Percentiles rank a stretch among this genome's conserved stretches.
Conservation (phyloP, 805 yeast species). For the Spathaspora gorwiae region DNA sequence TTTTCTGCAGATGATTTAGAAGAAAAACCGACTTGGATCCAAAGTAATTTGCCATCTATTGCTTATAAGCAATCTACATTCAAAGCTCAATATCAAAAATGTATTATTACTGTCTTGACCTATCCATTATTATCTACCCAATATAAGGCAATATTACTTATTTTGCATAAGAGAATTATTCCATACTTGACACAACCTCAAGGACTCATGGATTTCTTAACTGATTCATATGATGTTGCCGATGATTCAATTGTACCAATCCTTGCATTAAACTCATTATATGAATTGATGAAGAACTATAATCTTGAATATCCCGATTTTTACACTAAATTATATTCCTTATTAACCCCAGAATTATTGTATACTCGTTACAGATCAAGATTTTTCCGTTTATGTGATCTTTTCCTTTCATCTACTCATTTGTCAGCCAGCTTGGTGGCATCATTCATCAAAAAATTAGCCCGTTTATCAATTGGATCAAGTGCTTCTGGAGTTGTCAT, state of each 20-base stretch:
- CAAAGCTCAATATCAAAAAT: conserved; percentile 63
- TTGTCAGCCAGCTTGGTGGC: conserved; percentile 80
- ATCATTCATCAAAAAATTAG: conserved; percentile 78
- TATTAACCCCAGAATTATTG: conserved; percentile 70
- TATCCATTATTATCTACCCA: conserved; percentile 49
- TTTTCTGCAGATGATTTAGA: conserved; percentile 20
- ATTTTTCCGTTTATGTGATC: conserved; percentile 80
- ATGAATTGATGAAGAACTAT: conserved; percentile 73
- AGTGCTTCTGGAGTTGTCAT: conserved; percentile 89
- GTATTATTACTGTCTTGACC: conserved; percentile 57
- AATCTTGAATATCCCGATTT: conserved; percentile 92
- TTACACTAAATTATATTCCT: conserved; percentile 72
- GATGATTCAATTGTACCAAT: conserved; percentile 55
- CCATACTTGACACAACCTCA: conserved; percentile 80
- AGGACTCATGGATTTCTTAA: conserved; percentile 85
- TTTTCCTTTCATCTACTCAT: conserved; percentile 84
- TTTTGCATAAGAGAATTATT: conserved; percentile 79
- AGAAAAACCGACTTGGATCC: conserved; percentile 24
- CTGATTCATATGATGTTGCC: conserved; percentile 66
- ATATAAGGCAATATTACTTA: conserved; percentile 61
- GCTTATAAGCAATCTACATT: conserved; percentile 42
- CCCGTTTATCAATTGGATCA: conserved; percentile 68
- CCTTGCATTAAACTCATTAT: conserved; percentile 81
- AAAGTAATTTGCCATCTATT: conserved; percentile 29
- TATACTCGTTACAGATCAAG: conserved; percentile 80